Percentiles rank a stretch among this genome's conserved stretches.
Conservation (phyloP, 331 rosid species). For the Prunus yedoensis region DNA sequence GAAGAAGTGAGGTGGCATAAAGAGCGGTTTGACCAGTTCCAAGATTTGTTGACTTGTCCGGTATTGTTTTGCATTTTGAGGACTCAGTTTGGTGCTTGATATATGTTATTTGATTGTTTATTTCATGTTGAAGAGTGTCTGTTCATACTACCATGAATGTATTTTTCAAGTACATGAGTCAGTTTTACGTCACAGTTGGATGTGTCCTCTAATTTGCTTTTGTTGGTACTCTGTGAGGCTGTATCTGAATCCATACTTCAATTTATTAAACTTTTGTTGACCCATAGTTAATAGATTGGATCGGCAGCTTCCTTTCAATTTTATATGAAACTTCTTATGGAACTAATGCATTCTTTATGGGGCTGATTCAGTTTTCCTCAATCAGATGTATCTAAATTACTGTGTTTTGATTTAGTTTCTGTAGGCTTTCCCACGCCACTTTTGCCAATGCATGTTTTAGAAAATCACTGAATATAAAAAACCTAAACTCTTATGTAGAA, state of each 20-base stretch:
- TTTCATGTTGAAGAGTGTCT: conserved; percentile 7
- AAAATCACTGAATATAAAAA: too few species aligned
- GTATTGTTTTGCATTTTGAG: conserved; percentile 15
- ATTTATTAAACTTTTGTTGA: not conserved
- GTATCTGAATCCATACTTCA: not conserved
- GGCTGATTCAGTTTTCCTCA: not conserved
- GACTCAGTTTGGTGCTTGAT: conserved; percentile 3
- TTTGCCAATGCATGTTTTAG: not conserved
- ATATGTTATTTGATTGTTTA: conserved; percentile 14
- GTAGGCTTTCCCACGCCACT: too few species aligned
- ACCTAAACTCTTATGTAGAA: too few species aligned
- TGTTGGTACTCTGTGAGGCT: not conserved
- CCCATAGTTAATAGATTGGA: conserved; percentile 1
- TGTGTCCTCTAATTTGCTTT: not conserved
- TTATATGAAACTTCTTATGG: not conserved
- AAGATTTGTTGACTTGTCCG: conserved; percentile 19
- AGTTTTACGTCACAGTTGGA: not conserved
- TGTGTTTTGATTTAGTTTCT: too few species aligned
- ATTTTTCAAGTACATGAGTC: not conserved
- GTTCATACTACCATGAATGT: not conserved
- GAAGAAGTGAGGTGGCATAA: conserved; percentile 59
- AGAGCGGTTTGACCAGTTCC: conserved; percentile 18
- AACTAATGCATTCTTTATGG: not conserved
- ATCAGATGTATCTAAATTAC: too few species aligned
- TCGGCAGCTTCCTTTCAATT: not conserved